Evolutionary conservation across 371 early-diverging fungal genomes (phyloP).

Genomic region (Syncephalastrum monosporum): DNA sequence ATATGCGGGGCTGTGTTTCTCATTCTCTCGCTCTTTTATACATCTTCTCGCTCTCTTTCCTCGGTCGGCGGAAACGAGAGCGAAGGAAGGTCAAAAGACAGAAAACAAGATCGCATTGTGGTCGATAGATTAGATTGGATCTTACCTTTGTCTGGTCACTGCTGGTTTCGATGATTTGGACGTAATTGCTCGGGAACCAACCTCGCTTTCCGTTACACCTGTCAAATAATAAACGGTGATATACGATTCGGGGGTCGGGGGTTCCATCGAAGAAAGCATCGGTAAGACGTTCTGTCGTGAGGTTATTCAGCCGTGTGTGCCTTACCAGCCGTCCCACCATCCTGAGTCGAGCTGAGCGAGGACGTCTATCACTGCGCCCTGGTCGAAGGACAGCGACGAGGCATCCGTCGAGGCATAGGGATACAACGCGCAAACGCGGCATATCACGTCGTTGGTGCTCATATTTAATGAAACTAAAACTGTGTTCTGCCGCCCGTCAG

Average conservation of each 20-base stretch:
- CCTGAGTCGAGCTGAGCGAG: constrained; percentile 81
- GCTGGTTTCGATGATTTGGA: constrained; percentile 48
- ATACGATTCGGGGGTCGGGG: background rate
- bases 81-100: no score
- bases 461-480: background rate
- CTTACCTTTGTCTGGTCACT: constrained; percentile 22
- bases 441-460: constrained; percentile 34
- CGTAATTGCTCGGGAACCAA: constrained; percentile 91
- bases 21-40: no score
- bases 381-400: constrained; percentile 72
- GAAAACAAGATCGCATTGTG: no score
- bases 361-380: constrained; percentile 83
- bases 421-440: constrained; percentile 78
- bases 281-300: background rate
- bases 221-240: background rate
- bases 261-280: constrained; percentile 1
- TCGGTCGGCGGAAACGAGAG: no score
- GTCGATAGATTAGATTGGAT: background rate
- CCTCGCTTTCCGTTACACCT: constrained; percentile 70
- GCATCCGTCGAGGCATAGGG: constrained; percentile 73
- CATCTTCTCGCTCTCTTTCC: no score
- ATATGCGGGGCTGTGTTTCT: background rate
- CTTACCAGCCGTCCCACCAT: constrained; percentile 88
- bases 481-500: background rate
- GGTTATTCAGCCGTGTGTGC: constrained; percentile 1